Evolutionary conservation across 148 eudicot genomes (phyloP), one percentile per base, ranked within the genome.

Genomic region (Rhododendron ovatum): DNA sequence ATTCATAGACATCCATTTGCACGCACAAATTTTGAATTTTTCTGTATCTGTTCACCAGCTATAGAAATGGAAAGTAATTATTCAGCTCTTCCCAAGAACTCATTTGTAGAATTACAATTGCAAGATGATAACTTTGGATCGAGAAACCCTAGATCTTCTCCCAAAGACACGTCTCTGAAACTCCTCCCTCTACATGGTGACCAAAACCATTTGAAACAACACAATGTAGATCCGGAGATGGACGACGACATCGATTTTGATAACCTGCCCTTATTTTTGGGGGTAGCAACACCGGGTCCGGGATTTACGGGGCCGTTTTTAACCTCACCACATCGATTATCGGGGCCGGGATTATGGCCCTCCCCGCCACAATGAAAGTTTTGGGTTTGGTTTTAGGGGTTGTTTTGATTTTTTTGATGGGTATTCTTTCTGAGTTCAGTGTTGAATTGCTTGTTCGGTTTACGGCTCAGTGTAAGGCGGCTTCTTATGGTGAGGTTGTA

Each of bases 311-410:
- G 28, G 99, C 99, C 14, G 95, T 96, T 55, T 96, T 95, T 86
- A 96, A 96, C 87, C 94, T 96, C 39, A 92, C 99, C 26, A 96
- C 99, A 6, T 89, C 99, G 0, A 91, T 96, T 59, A 90, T 96
- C 78, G 99, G 99, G 78, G 99, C 99, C 10, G 99, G 99, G n/a
- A 96, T 96, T 57, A 96, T 96, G 99, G 99, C 99, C 81, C 88
- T 96, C 84, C 98, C 99, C 4, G 98, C 98, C 8, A 93, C 99
- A 24, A 96, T 96, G 98, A 95, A 94, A 74, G 98, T 95, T 86
- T 87, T 95, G 74, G 99, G 99, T 10, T 85, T 95, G 84, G 89
- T 88, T 81, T 80, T 94, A 26, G 99, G 98, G 55, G 84, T 95
- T 45, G 71, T 92, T 80, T 91, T 96, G 88, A 94, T 96, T 24